Evolutionary conservation across 2,329 filamentous ascomycete species (phyloP), one percentile per base, ranked within the genome.

Genomic region (Dichotomopilus funicola): DNA sequence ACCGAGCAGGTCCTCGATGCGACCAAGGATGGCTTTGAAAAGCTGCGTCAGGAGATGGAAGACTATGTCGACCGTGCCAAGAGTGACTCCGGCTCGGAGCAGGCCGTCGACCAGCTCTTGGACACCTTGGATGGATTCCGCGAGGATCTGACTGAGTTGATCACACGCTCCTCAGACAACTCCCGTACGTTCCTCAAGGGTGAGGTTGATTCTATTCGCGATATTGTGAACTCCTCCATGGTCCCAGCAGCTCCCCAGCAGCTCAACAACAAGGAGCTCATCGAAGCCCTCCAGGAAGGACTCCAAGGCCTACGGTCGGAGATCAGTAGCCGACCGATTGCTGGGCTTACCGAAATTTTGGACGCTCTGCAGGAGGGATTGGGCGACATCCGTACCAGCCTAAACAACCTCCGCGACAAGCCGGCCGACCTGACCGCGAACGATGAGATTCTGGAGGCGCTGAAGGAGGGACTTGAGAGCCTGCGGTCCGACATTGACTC

Each of bases 281-380:
- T 95, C 1, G 81, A 87, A 58, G 82, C 84, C 8, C 73, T 92
- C 2, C 83, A 81, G 35, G 82, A 80, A 45, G 89, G 91, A 1
- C 78, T 96, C 40, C 87, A 88, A 58, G 81, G 80, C 44, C 78
- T 96, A 37, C 82, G 89, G 5, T 78, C 81, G 12, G 91, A 96
- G 62, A 80, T 96, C 49, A 76, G 81, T 60, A 86, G 86, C 6
- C 75, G 80, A 11, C 80, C 80, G 2, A 75, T 81, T 45, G 75
- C 79, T 12, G 89, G 91, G 61, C 92, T 90, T 0, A 88, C 90
- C 51, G 91, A 96, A 66, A 88, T 96, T 9, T 77, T 97, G 1
- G 90, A 96, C 66, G 88, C 91, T 1, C 77, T 97, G 53, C 91
- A 95, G 57, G 91, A 96, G 68, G 91, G 91, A 1, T 79, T 97